These are phyloP conservation scores for Nitzschia sp. DNA, from an alignment of 108 stramenopile genomes.

Conservation along the genomic window DNA sequence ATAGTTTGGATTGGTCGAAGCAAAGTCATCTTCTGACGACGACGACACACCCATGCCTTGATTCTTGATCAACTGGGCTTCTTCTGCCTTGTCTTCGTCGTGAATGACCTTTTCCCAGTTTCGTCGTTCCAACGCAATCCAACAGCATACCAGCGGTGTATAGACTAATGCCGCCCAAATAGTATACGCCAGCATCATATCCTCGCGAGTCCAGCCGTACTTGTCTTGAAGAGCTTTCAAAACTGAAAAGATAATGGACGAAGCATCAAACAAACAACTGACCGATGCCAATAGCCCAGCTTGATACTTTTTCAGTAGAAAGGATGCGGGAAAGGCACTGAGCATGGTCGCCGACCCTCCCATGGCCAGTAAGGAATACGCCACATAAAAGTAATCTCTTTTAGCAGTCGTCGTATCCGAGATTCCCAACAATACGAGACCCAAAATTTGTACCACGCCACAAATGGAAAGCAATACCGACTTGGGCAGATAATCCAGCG, in stretches of 20 bases:
- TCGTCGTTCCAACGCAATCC: conserved; percentile 6
- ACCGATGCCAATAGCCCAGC: conserved; percentile 10
- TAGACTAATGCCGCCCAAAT: conserved; percentile 3
- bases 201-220: conserved; percentile 1
- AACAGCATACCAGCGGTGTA: background rate
- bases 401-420: conserved; percentile 5
- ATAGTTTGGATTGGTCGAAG: background rate
- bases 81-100: background rate
- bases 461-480: background rate
- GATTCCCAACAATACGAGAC: conserved; percentile 10
- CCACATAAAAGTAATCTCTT: conserved; percentile 7
- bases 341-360: conserved; percentile 16
- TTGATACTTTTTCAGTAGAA: conserved; percentile 13
- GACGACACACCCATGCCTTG: background rate
- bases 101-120: conserved; percentile 14
- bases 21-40: background rate
- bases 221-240: background rate
- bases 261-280: conserved; percentile 26
- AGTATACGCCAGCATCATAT: conserved; percentile 7
- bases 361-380: conserved; percentile 16
- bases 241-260: conserved; percentile 8
- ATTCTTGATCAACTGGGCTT: background rate
- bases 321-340: conserved; percentile 18
- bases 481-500: conserved; percentile 16
- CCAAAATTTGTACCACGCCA: background rate